Percentiles rank a stretch among this genome's conserved stretches.
Evolutionary conservation across 2,329 filamentous ascomycete species (phyloP).

Genomic region (Calonectria henricotiae): DNA sequence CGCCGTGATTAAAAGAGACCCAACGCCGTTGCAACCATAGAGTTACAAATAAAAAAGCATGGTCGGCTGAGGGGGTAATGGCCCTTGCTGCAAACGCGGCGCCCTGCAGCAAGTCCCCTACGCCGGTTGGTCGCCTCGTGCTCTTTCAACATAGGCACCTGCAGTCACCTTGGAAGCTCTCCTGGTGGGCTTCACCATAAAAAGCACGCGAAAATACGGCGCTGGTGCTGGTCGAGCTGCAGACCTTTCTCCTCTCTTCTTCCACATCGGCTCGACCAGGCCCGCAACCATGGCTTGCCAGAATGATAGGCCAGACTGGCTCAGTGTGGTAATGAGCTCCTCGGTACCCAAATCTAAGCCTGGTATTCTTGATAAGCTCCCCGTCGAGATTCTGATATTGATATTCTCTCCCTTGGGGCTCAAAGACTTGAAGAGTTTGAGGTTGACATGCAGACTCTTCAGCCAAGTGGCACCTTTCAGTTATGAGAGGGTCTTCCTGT

Average conservation of each 20-base stretch:
- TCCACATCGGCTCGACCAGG: neutral
- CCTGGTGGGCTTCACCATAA: neutral
- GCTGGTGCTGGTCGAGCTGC: neutral
- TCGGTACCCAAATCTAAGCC: neutral
- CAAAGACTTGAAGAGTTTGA: neutral
- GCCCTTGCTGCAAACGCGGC: neutral
- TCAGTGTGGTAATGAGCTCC: constrained; percentile 9
- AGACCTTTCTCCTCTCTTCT: neutral
- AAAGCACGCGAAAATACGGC: neutral
- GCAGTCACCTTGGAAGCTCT: too few species aligned
- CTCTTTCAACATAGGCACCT: neutral
- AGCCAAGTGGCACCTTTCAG: neutral
- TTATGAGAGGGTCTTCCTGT: constrained; percentile 6
- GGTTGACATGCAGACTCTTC: constrained; percentile 12
- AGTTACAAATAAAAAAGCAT: neutral
- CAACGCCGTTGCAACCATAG: neutral
- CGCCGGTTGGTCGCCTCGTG: neutral
- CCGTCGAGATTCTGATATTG: neutral
- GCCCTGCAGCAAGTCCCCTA: neutral
- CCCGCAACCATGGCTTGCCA: neutral
- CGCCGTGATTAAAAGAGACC: neutral
- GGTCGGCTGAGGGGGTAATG: neutral
- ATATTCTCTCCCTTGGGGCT: neutral
- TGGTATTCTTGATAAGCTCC: neutral
- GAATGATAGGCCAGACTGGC: constrained; percentile 3